Percentiles rank a stretch among this genome's conserved stretches.
Conservation (phyloP, 345 rosid species). For the Moricandia arvensis region DNA sequence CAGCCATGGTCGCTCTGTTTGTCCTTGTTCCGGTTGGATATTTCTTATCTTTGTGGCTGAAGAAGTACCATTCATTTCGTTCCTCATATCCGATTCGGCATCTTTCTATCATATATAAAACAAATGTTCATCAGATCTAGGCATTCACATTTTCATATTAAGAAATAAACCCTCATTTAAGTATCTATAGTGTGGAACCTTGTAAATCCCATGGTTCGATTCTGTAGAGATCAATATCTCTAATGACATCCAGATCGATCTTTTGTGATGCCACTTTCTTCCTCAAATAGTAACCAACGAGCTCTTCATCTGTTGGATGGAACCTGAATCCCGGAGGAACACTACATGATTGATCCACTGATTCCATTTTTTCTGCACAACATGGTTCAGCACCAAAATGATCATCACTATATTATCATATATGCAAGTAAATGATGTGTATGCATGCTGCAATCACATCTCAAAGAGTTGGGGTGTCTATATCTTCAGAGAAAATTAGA, state of each 20-base stretch:
- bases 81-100: constrained; percentile 93
- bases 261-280: constrained; percentile 87
- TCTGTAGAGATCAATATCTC: constrained; percentile 93
- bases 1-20: constrained; percentile 94
- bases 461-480: background rate
- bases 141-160: background rate
- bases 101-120: constrained; percentile 47
- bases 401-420: constrained; percentile 10
- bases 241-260: constrained; percentile 46
- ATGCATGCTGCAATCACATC: background rate
- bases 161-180: background rate
- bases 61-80: constrained; percentile 95
- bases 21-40: constrained; percentile 46
- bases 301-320: constrained; percentile 97
- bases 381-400: constrained; percentile 25
- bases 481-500: background rate
- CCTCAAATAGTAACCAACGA: constrained; percentile 92
- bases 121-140: constrained; percentile 20
- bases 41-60: constrained; percentile 96
- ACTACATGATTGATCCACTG: constrained; percentile 73
- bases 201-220: constrained; percentile 99
- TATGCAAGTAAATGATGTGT: background rate
- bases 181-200: constrained; percentile 44
- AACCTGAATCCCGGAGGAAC: constrained; percentile 99
- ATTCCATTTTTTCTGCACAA: constrained; percentile 69